Conservation (phyloP, 108 stramenopile genomes). For the Seminavis robusta region DNA sequence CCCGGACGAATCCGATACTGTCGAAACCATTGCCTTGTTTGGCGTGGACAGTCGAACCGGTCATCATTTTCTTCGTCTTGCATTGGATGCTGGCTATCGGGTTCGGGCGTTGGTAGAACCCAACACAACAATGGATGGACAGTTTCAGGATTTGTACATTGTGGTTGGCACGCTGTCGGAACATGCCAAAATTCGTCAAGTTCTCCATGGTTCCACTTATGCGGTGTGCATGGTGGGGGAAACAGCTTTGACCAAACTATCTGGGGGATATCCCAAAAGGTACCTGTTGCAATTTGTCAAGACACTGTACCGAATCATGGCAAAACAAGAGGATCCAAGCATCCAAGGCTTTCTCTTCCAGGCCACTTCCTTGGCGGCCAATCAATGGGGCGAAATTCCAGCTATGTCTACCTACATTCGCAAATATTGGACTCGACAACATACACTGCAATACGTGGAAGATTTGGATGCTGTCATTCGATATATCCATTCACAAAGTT, state of each 20-base stretch:
- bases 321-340: not conserved
- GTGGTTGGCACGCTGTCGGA: no score
- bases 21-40: conserved; percentile 40
- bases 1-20: no score
- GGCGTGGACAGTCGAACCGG: conserved; percentile 45
- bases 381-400: no score
- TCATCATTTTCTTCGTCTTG: conserved; percentile 32
- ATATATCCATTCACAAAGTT: conserved; percentile 13
- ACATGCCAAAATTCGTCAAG: no score
- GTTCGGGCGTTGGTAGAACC: no score
- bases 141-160: no score
- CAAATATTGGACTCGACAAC: no score
- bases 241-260: not conserved
- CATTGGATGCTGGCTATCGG: conserved; percentile 48
- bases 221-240: conserved; percentile 40
- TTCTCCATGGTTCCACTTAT: conserved; percentile 20
- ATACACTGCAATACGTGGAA: no score
- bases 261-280: conserved; percentile 1
- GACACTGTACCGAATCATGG: conserved; percentile 9
- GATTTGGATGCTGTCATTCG: conserved; percentile 37
- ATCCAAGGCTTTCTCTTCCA: conserved; percentile 9
- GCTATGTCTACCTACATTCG: no score
- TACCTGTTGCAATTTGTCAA: conserved; percentile 8
- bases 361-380: conserved; percentile 29
- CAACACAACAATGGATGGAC: no score